phyloP scores from a whole-genome alignment of 345 rosid genomes.

The Nephelium lappaceum region DNA sequence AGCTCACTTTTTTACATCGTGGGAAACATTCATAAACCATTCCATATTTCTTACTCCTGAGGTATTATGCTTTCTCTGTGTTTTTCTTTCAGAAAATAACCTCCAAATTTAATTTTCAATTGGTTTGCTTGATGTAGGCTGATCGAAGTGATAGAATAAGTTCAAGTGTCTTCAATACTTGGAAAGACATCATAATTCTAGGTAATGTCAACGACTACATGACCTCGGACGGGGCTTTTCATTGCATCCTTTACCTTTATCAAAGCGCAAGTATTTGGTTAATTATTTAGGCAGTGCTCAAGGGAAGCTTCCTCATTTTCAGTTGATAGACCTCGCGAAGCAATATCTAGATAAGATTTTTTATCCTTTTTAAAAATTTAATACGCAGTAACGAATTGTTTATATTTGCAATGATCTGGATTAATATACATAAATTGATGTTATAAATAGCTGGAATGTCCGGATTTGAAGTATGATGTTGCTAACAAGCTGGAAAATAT shows the following conservation, averaged over 20 bases:
- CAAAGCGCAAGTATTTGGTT: constrained; percentile 74
- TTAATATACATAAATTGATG: not conserved
- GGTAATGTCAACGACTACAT: constrained; percentile 91
- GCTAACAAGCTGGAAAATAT: constrained; percentile 71
- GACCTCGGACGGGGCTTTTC: constrained; percentile 50
- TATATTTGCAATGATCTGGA: not conserved
- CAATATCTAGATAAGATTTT: constrained; percentile 80
- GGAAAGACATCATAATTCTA: constrained; percentile 97
- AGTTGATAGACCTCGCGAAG: constrained; percentile 77
- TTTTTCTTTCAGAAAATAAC: too few relatives aligned
- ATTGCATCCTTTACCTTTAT: constrained; percentile 74
- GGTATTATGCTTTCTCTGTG: constrained; percentile 35
- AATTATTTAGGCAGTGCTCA: constrained; percentile 96
- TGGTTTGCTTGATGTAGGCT: constrained; percentile 56
- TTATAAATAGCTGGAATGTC: constrained; percentile 81
- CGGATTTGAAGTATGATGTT: constrained; percentile 87
- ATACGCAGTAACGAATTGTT: too few relatives aligned
- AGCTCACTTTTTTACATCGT: constrained; percentile 82
- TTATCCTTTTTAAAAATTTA: not conserved
- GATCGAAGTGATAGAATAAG: constrained; percentile 93
- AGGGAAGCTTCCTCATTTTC: constrained; percentile 79
- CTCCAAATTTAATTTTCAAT: not conserved
- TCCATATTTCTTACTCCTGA: constrained; percentile 84
- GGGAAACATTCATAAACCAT: constrained; percentile 70
- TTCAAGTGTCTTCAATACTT: constrained; percentile 82